These are phyloP conservation scores for Lachnellula arida DNA, from an alignment of 2,329 filamentous ascomycete genomes.

Conservation along the genomic window DNA sequence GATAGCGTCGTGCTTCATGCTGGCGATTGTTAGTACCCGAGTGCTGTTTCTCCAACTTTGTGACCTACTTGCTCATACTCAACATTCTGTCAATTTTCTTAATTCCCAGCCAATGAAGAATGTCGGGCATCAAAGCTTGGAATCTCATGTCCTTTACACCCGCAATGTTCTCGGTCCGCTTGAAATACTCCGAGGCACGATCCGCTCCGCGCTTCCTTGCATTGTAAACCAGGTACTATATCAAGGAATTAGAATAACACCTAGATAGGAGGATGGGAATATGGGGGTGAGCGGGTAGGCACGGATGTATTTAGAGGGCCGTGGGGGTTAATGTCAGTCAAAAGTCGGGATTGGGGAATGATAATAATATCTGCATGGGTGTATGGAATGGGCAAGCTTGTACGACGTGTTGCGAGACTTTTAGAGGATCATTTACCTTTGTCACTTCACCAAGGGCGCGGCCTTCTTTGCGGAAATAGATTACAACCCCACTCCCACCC, in stretches of 20 bases:
- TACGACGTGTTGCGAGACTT: constrained; percentile 45
- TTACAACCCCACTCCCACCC: constrained; percentile 89
- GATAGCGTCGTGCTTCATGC: constrained; percentile 89
- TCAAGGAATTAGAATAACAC: constrained; percentile 17
- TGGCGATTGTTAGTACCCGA: constrained; percentile 34
- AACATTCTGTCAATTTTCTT: constrained; percentile 98
- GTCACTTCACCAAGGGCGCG: constrained; percentile 84
- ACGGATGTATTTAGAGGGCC: constrained; percentile 39
- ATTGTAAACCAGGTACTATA: constrained; percentile 60
- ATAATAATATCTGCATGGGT: constrained; percentile 9
- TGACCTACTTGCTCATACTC: constrained; percentile 78
- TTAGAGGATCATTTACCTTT: constrained; percentile 24
- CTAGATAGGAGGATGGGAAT: constrained; percentile 48
- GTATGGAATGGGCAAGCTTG: constrained; percentile 10
- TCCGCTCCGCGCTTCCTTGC: constrained; percentile 75
- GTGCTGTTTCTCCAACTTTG: constrained; percentile 7
- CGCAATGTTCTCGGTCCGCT: constrained; percentile 95
- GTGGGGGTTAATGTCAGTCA: constrained; percentile 85
- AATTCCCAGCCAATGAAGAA: constrained; percentile 96
- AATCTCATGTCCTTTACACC: constrained; percentile 97
- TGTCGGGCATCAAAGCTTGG: constrained; percentile 96
- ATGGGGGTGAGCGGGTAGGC: constrained; percentile 14
- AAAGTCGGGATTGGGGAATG: constrained; percentile 5
- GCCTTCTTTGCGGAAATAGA: constrained; percentile 98
- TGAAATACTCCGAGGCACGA: constrained; percentile 88